phyloP scores from a whole-genome alignment of 2,329 filamentous ascomycete species.

The Fusarium sp. region DNA sequence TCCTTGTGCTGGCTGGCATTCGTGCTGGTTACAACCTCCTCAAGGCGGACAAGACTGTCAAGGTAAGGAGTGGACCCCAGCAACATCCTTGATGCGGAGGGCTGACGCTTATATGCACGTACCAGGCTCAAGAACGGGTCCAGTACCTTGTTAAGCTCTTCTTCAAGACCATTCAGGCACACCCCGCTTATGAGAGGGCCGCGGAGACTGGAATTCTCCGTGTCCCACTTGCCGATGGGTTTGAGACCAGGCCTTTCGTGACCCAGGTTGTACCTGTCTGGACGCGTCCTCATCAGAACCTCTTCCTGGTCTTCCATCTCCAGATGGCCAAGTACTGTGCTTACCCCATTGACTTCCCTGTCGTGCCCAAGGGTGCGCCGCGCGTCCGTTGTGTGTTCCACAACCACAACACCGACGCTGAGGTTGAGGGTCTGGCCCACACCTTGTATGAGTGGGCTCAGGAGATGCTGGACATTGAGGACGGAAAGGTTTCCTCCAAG shows the following conservation, averaged over 20 bases:
- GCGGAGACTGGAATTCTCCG: conserved; percentile 42
- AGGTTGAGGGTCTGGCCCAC: conserved; percentile 1
- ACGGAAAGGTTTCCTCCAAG: conserved; percentile 10
- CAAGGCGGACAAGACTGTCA: conserved; percentile 8
- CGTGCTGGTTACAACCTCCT: conserved; percentile 36
- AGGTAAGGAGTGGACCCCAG: conserved; percentile 6
- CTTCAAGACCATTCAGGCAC: conserved; percentile 37
- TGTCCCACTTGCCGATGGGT: conserved; percentile 45
- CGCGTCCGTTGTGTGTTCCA: conserved; percentile 22
- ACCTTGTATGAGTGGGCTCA: conserved; percentile 10
- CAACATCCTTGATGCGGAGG: background rate
- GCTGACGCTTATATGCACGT: background rate
- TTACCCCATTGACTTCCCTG: conserved; percentile 18
- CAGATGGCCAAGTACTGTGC: conserved; percentile 15
- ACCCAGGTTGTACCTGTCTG: conserved; percentile 48
- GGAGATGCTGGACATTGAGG: conserved; percentile 25
- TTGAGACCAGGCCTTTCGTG: conserved; percentile 35
- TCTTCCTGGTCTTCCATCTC: conserved; percentile 20
- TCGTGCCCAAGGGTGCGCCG: conserved; percentile 17
- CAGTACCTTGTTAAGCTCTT: conserved; percentile 46
- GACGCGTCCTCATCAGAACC: conserved; percentile 34
- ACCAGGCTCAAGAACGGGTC: conserved; percentile 29
- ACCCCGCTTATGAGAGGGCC: conserved; percentile 41
- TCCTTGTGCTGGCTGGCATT: conserved; percentile 36
- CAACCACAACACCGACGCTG: conserved; percentile 17